A percentile compares a stretch with the other conserved stretches of the same genome.
phyloP scores from a whole-genome alignment of 1,139 yeast genomes.

The Yamadazyma diddensiae region DNA sequence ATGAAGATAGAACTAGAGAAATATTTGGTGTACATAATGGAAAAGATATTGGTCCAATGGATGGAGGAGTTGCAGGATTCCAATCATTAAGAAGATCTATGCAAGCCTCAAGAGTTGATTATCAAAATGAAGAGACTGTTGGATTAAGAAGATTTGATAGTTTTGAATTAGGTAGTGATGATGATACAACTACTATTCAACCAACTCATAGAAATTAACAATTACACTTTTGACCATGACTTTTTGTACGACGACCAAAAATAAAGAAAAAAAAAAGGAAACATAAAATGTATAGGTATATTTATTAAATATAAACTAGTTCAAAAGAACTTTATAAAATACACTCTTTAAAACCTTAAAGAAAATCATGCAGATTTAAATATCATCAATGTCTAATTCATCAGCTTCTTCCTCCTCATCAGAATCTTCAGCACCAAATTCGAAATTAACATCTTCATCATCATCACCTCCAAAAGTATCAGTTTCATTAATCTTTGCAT shows the following conservation, averaged over 20 bases:
- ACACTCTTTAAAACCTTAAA: slow-evolving; percentile 3
- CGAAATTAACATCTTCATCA: slow-evolving; percentile 97
- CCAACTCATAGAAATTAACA: slow-evolving; percentile 10
- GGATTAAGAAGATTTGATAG: slow-evolving; percentile 64
- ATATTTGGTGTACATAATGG: slow-evolving; percentile 59
- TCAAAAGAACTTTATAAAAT: slow-evolving; percentile 3
- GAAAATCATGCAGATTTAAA: slow-evolving; percentile 30
- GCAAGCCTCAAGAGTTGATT: slow-evolving; percentile 59
- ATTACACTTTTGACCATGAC: neutral
- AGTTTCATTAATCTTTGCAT: slow-evolving; percentile 95
- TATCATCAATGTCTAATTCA: slow-evolving; percentile 80
- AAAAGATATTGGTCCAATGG: slow-evolving; percentile 66
- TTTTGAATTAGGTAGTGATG: slow-evolving; percentile 52
- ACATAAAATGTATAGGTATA: too few species aligned
- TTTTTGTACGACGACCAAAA: neutral
- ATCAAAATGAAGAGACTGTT: slow-evolving; percentile 49
- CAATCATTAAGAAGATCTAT: slow-evolving; percentile 59
- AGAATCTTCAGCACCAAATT: slow-evolving; percentile 93
- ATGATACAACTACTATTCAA: slow-evolving; percentile 19
- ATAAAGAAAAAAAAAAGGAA: neutral
- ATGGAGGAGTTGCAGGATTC: slow-evolving; percentile 78
- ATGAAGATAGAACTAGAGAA: slow-evolving; percentile 54
- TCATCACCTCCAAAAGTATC: slow-evolving; percentile 97
- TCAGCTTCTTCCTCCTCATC: slow-evolving; percentile 66
- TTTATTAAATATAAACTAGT: slow-evolving; percentile 1